Conservation (phyloP, 306 rosid genomes). For the Urtica urens region DNA sequence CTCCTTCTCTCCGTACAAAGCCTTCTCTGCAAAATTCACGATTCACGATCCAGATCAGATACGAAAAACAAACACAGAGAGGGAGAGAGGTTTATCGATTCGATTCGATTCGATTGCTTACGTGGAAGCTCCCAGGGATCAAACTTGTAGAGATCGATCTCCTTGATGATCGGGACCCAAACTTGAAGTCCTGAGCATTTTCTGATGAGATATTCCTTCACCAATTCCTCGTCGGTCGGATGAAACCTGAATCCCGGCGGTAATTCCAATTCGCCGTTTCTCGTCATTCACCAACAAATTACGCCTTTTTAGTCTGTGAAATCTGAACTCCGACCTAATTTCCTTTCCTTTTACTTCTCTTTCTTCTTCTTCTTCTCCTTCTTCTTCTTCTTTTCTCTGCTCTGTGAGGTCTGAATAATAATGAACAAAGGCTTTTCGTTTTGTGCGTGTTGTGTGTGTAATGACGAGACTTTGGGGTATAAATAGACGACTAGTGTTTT, state of each 20-base stretch:
- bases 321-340: background rate
- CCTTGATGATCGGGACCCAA: slow-evolving; percentile 64
- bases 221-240: slow-evolving; percentile 88
- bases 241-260: slow-evolving; percentile 95
- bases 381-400: background rate
- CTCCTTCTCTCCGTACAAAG: slow-evolving; percentile 71
- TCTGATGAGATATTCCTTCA: slow-evolving; percentile 56
- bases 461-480: background rate
- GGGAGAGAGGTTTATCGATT: background rate
- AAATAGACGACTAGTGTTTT: too few species aligned
- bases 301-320: background rate
- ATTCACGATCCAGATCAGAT: background rate
- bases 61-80: background rate
- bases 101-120: slow-evolving; percentile 7
- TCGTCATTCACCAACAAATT: slow-evolving; percentile 35
- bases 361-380: background rate
- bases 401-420: slow-evolving; percentile 4
- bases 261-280: slow-evolving; percentile 29
- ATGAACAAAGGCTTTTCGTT: background rate
- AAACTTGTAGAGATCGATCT: slow-evolving; percentile 76
- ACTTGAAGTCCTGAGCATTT: slow-evolving; percentile 65
- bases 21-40: slow-evolving; percentile 30
- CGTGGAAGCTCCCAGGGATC: slow-evolving; percentile 97
- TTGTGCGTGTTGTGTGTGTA: background rate
- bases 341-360: background rate